phyloP scores from a whole-genome alignment of 1,139 yeast genomes.

The Saccharomyces hybrid region DNA sequence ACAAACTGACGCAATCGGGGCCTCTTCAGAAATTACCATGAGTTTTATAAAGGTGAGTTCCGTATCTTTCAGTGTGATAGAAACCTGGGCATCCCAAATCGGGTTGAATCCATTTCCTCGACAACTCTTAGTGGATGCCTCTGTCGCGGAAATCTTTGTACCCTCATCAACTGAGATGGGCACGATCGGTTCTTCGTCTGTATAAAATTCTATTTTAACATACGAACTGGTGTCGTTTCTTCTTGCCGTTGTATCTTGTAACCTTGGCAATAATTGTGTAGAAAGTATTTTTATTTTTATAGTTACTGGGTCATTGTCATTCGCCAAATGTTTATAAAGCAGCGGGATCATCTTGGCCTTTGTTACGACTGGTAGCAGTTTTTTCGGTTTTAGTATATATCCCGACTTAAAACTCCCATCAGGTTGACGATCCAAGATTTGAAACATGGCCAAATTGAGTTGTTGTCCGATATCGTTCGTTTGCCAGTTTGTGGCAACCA shows the following conservation, averaged over 20 bases:
- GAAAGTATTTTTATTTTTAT: conserved; percentile 54
- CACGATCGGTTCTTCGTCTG: conserved; percentile 32
- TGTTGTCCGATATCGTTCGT: conserved; percentile 86
- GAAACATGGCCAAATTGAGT: conserved; percentile 78
- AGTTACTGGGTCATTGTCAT: conserved; percentile 10
- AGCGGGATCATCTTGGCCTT: conserved; percentile 24
- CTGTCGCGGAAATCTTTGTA: conserved; percentile 4
- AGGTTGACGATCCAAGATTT: conserved; percentile 37
- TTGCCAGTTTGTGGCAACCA: conserved; percentile 98
- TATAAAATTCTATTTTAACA: conserved; percentile 21
- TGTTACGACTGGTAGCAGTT: conserved; percentile 22
- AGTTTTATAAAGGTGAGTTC: conserved; percentile 48
- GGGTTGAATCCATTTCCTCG: conserved; percentile 77
- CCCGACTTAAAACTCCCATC: conserved; percentile 41
- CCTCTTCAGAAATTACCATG: conserved; percentile 37
- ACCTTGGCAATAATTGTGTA: conserved; percentile 77
- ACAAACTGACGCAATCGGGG: conserved; percentile 51
- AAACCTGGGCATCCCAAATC: conserved; percentile 55
- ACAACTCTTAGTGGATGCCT: conserved; percentile 23
- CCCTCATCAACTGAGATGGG: conserved; percentile 4
- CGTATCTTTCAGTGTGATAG: conserved; percentile 38
- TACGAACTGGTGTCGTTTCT: conserved; percentile 19
- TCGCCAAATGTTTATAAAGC: conserved; percentile 14
- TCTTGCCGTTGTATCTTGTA: conserved; percentile 37
- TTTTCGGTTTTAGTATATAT: conserved; percentile 64